Evolutionary conservation across 2,329 filamentous ascomycete genomes (phyloP), one percentile per base, ranked within the genome.

Genomic region (Cladosporium sp.): DNA sequence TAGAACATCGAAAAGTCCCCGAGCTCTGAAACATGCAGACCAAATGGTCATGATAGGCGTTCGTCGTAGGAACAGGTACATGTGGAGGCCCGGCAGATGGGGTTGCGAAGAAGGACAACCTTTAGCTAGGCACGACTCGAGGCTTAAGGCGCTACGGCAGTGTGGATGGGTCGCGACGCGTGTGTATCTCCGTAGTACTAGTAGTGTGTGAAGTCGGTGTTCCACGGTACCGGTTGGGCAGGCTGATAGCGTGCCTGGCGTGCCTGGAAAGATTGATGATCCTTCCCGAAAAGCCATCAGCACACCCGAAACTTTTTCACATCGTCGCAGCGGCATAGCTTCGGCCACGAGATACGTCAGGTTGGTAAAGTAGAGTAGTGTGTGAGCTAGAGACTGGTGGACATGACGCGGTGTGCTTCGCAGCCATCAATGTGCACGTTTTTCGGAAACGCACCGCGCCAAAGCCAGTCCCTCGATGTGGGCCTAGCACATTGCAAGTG

Each of bases 11-110:
- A 22, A 28, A 11, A 30, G 45, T 19, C 17, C 38, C 52, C 25
- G 20, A 56, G 54, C 54, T 15, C 20, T 56, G 54, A 56, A 56
- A 56, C 54, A 49, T 56, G 54, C 54, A n/a, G 54, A 56, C 34
- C 34, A 22, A 51, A 36, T 36, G 34, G 30, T 9, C 30, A 5
- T 11, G 30, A 34, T 34, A 34, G 30, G 11, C 30, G 30, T 34
- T 34, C 30, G 5, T 34, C 30, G 30, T 9, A 12, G 30, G 30
- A 34, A 9, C 30, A 12, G 30, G 11, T 34, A 34, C 49, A 25
- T 39, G 49, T 51, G 36, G 36, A 51, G 36, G 49, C 15, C 34
- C 36, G 49, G 15, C 19, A 17, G n/a, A 25, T 39, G 20, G 28
- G 47, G 11, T 37, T 20, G 47, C 47, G 28, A 36, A 20, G 47